Conservation (phyloP, 1,284 basidiomycete species). For the Phellopilus nigrolimitatus region DNA sequence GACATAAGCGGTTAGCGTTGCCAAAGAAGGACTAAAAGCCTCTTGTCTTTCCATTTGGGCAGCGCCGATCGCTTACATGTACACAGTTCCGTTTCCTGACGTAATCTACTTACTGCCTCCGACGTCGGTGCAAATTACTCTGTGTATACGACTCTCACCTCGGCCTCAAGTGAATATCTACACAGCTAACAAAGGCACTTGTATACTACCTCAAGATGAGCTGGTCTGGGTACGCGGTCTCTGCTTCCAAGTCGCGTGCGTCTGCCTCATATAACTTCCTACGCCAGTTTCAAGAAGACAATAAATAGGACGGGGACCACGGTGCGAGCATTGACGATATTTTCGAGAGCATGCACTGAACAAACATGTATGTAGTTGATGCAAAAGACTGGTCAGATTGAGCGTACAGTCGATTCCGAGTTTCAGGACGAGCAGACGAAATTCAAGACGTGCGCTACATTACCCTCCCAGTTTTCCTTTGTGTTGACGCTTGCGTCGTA, state of each 20-base stretch:
- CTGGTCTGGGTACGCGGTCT: conserved; percentile 40
- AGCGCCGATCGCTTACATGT: too few relatives aligned
- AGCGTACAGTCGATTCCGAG: conserved; percentile 91
- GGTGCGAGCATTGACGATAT: conserved; percentile 33
- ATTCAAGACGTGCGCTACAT: conserved; percentile 72
- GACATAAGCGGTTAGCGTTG: too few relatives aligned
- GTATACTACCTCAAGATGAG: conserved; percentile 33
- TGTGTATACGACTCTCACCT: too few relatives aligned
- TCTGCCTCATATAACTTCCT: neutral
- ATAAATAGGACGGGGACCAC: conserved; percentile 92
- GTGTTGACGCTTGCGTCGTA: conserved; percentile 7
- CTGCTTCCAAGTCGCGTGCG: neutral
- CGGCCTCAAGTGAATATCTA: too few relatives aligned
- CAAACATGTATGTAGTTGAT: conserved; percentile 52
- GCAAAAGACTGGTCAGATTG: conserved; percentile 97
- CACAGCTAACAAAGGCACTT: too few relatives aligned
- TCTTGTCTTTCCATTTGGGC: too few relatives aligned
- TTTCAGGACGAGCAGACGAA: conserved; percentile 91
- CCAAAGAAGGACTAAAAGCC: too few relatives aligned
- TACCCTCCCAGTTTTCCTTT: neutral
- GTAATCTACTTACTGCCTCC: too few relatives aligned
- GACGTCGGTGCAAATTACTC: too few relatives aligned
- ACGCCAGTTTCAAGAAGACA: conserved; percentile 89
- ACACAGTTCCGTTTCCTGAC: too few relatives aligned
- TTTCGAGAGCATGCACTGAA: neutral